Base-by-base conservation (phyloP, 441 rosid genomes). In the Melastoma candidum region DNA sequence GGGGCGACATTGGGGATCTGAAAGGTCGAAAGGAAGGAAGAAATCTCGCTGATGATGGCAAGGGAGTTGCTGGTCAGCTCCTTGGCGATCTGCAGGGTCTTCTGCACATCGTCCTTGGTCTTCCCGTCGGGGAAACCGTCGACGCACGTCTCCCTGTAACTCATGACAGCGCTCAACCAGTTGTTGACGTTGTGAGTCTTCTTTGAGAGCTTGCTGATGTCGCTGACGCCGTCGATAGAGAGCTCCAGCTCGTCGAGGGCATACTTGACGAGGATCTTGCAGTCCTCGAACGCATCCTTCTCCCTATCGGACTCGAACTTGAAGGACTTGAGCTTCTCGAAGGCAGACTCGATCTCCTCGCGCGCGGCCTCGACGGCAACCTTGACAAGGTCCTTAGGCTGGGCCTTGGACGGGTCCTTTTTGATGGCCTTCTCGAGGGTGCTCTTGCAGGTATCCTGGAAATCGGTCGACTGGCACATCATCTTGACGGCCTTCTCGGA, bases 151-250 rank as follows among this genome's bases (percentile, higher is more conserved):
- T 80, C 81, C 4, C 83, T 83, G 60, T 87, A 87, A 12, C 90
- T 66, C 63, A 83, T 74, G 11, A 83, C 94, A 0, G 96, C 94
- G 49, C 96, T 88, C 11, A 88, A 56, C 87, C 83, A 81, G 54
- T 54, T 79, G 45, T 75, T 75, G 66, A 84, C 50, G 11, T 83
- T 79, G 0, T 68, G 67, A 45, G 66, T 63, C 4, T 63, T 70
- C 10, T 55, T 47, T 2, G 50, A 1, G 1, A 81, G 65, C 36
- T 65, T 62, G 7, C 12, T 52, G 1, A 58, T 2, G 24, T 54
- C 68, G 11, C 11, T 24, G 11, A 74, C 57, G 8, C 44, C 48
- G 26, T 44, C 53, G 13, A 67, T 8, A 0, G 83, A 70, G 1
- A 48, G 43, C 0, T 51, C 22, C 26, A 73, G 52, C 58, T 88